Base-by-base conservation (phyloP, 2,329 filamentous ascomycete genomes). In the Monilinia vaccinii-corymbosi region DNA sequence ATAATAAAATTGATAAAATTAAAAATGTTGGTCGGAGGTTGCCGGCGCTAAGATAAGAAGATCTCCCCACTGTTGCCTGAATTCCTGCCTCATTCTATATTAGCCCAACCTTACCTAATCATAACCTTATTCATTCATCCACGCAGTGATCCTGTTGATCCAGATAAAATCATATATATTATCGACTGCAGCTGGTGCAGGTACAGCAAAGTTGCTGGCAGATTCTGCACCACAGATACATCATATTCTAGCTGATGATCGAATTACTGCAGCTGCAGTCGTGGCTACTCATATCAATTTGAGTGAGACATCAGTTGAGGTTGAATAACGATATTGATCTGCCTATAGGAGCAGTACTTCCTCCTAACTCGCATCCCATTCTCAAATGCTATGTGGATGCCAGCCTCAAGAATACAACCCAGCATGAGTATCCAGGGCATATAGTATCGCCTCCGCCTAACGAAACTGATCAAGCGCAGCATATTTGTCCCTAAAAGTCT, bases 381-480 rank as follows among this genome's bases (percentile, higher is more conserved):
- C 75, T 86, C 61, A 86, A 86, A 69, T 83, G 84, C 73, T 85
- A 83, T 61, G 82, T 82, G 66, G 76, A 83, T 53, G 76, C 78
- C 23, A 82, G 81, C 58, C 81, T 85, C 67, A 81, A 77, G 45
- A 84, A 85, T 67, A 79, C 76, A 8, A 69, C 76, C 28, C 72
- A 71, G 0, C 75, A 76, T 62, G 76, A 78, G 0, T 58, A 72
- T 2, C 79, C 78, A 2, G 79, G 80, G 2, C 75, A 78, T 62
- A 71, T 70, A 52, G 80, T 86, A 65, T 83, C 81, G 0, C 71
- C 78, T 1, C 80, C 80, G 0, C 78, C 78, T 2, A 66, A 73
- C 21, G 67, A 70, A 10, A 69, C 67, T 21, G 70, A 75, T 63
- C 81, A 82, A 61, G 51, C 66, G 73, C 74, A 63, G 69, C 72